Evolutionary conservation across 805 yeast genomes (phyloP), one percentile per base, ranked within the genome.

Genomic region (Yarrowia deformans): DNA sequence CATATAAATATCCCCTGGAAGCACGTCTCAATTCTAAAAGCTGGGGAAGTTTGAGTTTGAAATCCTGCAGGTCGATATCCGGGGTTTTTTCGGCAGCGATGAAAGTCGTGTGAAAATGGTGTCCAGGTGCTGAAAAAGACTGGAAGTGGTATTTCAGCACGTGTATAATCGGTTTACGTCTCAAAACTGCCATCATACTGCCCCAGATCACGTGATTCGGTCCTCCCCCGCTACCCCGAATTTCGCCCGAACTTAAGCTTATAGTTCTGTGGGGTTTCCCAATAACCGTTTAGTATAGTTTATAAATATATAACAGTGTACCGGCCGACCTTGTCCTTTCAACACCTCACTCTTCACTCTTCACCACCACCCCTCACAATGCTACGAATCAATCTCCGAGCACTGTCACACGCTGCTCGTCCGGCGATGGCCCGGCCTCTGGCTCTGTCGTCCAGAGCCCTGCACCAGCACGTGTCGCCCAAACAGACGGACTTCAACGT

Each of bases 401-500:
- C 66, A 12, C 52, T 60, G 50, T 43, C 52, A 7, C 50, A 60
- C 18, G 66, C 14, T 12, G 66, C 14, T 12, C 42, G 66, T 10
- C 66, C 34, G 66, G 23, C 52, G 6, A 35, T 45, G 13, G 42
- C 42, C 52, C 42, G 40, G 66, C 66, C 66, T 34, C 39, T 45
- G 42, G 37, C 39, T 1, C 18, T 60, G 16, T 34, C 52, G 18
- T 34, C 29, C 29, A 23, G 68, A 39, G 2, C 32, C 5, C 48
- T 63, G 13, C 68, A 63, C 68, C 68, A 63, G 68, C 68, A 63
- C 18, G 45, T 63, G n/a, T 63, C 68, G 10, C 70, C 68, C 56
- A 35, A 48, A 9, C 55, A 48, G 46, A 63, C 68, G n/a, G 68
- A 63, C 56, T 63, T 74, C 14, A 67, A 71, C 45, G 73, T 72